A percentile compares a stretch with the other conserved stretches of the same genome.
Evolutionary conservation across 257 asterid species (phyloP).

Genomic region (Avicennia marina): DNA sequence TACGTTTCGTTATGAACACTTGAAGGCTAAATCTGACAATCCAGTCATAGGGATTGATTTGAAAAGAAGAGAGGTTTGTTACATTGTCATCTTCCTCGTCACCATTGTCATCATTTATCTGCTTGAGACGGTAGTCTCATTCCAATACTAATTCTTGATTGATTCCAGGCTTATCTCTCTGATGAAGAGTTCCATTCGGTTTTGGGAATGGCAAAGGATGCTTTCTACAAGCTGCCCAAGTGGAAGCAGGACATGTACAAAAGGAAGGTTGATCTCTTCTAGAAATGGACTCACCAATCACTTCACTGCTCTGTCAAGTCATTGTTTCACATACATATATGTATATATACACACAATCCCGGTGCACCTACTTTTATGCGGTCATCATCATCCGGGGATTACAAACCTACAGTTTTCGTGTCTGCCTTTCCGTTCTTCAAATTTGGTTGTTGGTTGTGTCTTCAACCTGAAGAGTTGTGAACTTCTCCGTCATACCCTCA

Average conservation of each 20-base stretch:
- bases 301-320: too few relatives aligned
- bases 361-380: too few relatives aligned
- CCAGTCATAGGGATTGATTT: slow-evolving; percentile 75
- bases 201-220: slow-evolving; percentile 61
- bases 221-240: slow-evolving; percentile 64
- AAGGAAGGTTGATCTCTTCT: slow-evolving; percentile 85
- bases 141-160: slow-evolving; percentile 6
- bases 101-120: background rate
- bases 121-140: background rate
- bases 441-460: too few relatives aligned
- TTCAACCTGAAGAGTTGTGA: too few relatives aligned
- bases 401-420: too few relatives aligned
- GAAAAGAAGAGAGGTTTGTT: slow-evolving; percentile 72
- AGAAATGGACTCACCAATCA: too few relatives aligned
- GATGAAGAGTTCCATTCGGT: slow-evolving; percentile 65
- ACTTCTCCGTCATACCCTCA: too few relatives aligned
- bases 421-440: too few relatives aligned
- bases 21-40: slow-evolving; percentile 77
- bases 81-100: background rate
- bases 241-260: slow-evolving; percentile 91
- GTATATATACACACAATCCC: too few relatives aligned
- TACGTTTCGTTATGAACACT: slow-evolving; percentile 58
- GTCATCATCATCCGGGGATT: too few relatives aligned
- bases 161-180: slow-evolving; percentile 76
- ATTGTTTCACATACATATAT: too few relatives aligned